Evolutionary conservation across 2,329 filamentous ascomycete genomes (phyloP), one percentile per base, ranked within the genome.

Genomic region (Lachnellula cervina): DNA sequence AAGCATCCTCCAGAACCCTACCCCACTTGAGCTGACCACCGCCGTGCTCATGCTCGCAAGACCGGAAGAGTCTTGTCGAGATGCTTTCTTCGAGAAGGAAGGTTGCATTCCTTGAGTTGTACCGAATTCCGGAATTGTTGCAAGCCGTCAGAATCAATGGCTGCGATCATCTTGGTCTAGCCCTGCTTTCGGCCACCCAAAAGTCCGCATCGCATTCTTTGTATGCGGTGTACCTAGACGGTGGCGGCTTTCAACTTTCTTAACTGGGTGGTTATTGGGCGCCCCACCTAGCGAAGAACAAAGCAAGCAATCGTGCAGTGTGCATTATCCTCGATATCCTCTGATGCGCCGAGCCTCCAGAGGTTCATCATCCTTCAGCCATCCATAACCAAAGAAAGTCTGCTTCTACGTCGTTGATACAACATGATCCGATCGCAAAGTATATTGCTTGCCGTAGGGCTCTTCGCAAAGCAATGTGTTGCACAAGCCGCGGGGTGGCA

Each of bases 401-500:
- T 4, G 40, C 28, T 23, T 49, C 9, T 35, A 52, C 28, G 48
- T 52, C 49, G 28, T 32, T 52, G 51, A 45, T 56, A 52, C 38
- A 59, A 51, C 49, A 65, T 64, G 62, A 46, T 62, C 42, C 32
- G 51, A 48, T 42, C 48, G 16, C 35, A 44, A 42, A 54, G 32
- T 57, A 19, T 56, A 49, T 55, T 62, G 17, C 43, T 64, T 21
- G 43, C 52, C 35, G 56, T 44, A 17, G 52, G 56, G n/a, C 44
- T 58, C 13, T 51, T 64, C 55, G 67, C 69, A 57, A 61, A 62
- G 55, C 62, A 63, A 49, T 60, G 65, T 61, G 56, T 59, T 19
- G 77, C 74, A 17, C 80, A 81, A 57, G 70, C 74, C 66, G 64
- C 73, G 52, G 68, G 70, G 70, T 86, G 82, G 82, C 52, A 63